Evolutionary conservation across 2,329 filamentous ascomycete genomes (phyloP), one percentile per base, ranked within the genome.

Genomic region (Phoma sp.): DNA sequence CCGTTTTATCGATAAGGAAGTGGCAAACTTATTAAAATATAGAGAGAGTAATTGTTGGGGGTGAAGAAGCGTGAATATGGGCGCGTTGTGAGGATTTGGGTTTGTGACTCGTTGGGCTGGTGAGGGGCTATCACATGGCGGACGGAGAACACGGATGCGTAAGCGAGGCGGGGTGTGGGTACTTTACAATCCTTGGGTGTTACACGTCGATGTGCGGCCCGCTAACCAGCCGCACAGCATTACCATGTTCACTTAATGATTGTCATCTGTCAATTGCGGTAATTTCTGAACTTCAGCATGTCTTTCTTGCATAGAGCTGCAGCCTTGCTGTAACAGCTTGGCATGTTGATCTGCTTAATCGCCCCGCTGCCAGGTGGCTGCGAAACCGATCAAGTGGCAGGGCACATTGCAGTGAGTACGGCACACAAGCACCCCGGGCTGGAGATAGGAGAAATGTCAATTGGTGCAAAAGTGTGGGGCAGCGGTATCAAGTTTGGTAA

Each of bases 1-100:
- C 50, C 50, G 50, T 53, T 53, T 53, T 53, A 53, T 53, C 49
- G 50, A 53, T 53, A 48, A 53, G 43, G 12, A n/a, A 1, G 14
- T 20, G 17, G 14, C 14, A n/a, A 30, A 32, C 5, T 12, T 18
- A 17, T 4, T 10, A 4, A 0, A 7, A 12, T 18, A 32, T 32
- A 34, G n/a, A n/a, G n/a, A n/a, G n/a, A n/a, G n/a, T 42, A 39
- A 14, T 25, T 11, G n/a, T 3, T 7, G 5, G 5, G 15, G 1
- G 3, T 12, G 3, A 14, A 20, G 20, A 14, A 1, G 18, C 25
- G 6, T 9, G 11, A 26, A 25, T 25, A 9, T 9, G 23, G 23
- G 23, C 23, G 23, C 23, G 9, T 25, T 25, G 5, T 25, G 9
- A 9, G 23, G 9, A 25, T 5, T 5, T 9, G 23, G 9, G 5